Evolutionary conservation across 176 grass and related monocot genomes (phyloP).

Genomic region (Chloris gayana): DNA sequence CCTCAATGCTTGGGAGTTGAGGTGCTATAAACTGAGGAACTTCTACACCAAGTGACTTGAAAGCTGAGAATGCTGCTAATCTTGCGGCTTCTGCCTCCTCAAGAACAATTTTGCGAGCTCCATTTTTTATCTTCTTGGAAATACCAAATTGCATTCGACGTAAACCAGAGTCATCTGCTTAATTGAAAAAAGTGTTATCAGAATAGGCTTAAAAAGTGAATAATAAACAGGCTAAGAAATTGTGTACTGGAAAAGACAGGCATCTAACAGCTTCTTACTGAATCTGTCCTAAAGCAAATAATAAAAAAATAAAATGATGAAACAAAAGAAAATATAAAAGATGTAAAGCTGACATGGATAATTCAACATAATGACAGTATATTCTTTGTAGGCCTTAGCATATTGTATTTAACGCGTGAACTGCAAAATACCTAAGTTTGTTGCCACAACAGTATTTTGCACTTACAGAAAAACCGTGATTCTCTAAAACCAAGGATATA

Average conservation of each 20-base stretch:
- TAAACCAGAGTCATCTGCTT: constrained; percentile 57
- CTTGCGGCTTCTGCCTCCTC: constrained; percentile 95
- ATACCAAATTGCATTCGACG: constrained; percentile 78
- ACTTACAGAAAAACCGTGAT: too few species aligned
- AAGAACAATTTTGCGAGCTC: constrained; percentile 89
- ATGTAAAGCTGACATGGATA: background rate
- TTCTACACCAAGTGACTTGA: constrained; percentile 93
- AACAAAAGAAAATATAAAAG: background rate
- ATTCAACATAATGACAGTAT: background rate
- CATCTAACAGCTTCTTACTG: background rate
- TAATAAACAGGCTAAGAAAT: constrained; percentile 2
- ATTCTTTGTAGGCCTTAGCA: background rate
- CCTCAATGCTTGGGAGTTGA: constrained; percentile 47
- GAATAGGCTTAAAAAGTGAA: constrained; percentile 25
- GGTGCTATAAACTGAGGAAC: constrained; percentile 81
- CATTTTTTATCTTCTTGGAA: constrained; percentile 97
- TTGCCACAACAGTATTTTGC: too few species aligned
- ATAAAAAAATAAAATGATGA: background rate
- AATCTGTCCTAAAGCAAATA: constrained; percentile 28
- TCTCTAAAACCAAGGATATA: too few species aligned
- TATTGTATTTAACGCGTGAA: background rate
- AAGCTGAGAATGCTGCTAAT: constrained; percentile 83
- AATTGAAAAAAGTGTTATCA: constrained; percentile 29
- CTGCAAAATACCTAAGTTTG: too few species aligned
- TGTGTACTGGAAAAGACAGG: background rate